A percentile compares a stretch with the other conserved stretches of the same genome.
These are phyloP conservation scores for Kwoniella sp. DNA, from an alignment of 768 basidiomycete genomes.

Conservation along the genomic window DNA sequence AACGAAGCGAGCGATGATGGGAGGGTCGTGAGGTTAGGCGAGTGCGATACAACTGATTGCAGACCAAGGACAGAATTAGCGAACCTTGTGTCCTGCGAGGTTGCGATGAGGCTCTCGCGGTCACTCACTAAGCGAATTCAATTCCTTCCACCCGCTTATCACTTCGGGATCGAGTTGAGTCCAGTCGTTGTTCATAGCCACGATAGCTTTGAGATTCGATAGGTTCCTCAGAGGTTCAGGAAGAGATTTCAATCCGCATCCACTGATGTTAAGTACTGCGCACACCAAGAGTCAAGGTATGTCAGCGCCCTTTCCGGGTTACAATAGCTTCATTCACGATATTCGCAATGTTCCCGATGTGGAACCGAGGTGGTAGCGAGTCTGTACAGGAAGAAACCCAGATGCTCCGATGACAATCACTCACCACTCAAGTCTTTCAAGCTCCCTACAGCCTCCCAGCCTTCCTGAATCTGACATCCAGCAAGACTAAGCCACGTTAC, in stretches of 20 bases:
- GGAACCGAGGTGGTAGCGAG: too few relatives aligned
- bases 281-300: constrained; percentile 9
- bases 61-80: not conserved
- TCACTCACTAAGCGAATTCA: constrained; percentile 48
- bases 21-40: constrained; percentile 35
- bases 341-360: too few relatives aligned
- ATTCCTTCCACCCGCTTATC: constrained; percentile 37
- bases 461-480: constrained; percentile 36
- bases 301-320: not conserved
- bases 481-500: constrained; percentile 48
- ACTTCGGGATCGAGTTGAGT: constrained; percentile 34
- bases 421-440: constrained; percentile 42
- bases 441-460: constrained; percentile 47
- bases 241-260: constrained; percentile 30
- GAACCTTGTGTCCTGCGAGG: constrained; percentile 1
- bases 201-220: constrained; percentile 43
- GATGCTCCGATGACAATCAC: not conserved
- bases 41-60: constrained; percentile 43
- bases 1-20: constrained; percentile 27
- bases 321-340: too few relatives aligned
- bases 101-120: not conserved
- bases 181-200: constrained; percentile 51
- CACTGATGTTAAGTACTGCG: constrained; percentile 45
- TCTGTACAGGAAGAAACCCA: not conserved
- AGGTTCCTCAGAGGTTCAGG: constrained; percentile 27